These are phyloP conservation scores for Heterococcus sp. DNA, from an alignment of 108 stramenopile genomes.

Conservation along the genomic window DNA sequence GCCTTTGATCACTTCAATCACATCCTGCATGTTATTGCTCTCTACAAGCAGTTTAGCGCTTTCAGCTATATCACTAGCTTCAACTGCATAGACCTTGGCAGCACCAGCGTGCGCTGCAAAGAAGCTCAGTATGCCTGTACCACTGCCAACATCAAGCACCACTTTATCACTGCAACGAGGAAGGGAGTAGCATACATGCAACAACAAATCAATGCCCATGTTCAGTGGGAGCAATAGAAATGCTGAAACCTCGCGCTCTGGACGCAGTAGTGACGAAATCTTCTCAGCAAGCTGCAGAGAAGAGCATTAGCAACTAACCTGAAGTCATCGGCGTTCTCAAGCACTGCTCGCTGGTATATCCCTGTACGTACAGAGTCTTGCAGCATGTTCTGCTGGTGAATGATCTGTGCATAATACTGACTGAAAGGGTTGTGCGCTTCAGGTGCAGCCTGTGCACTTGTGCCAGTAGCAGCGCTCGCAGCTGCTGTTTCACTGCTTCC, in stretches of 20 bases:
- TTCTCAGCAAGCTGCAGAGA: not conserved
- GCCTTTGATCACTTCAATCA: slow-evolving; percentile 51
- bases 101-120: slow-evolving; percentile 67
- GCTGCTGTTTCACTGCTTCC: not conserved
- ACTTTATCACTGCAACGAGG: slow-evolving; percentile 46
- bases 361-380: slow-evolving; percentile 62
- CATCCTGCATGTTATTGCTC: slow-evolving; percentile 19
- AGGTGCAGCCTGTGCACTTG: not conserved
- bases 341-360: slow-evolving; percentile 61
- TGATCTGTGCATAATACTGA: slow-evolving; percentile 40
- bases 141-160: slow-evolving; percentile 68
- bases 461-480: not conserved
- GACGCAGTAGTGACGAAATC: not conserved
- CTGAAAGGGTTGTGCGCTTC: slow-evolving; percentile 28
- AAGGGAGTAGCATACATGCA: not conserved
- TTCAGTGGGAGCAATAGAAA: not conserved
- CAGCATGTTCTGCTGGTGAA: slow-evolving; percentile 23
- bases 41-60: slow-evolving; percentile 51
- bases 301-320: not conserved
- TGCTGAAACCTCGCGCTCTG: not conserved
- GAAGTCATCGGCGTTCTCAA: slow-evolving; percentile 57
- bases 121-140: slow-evolving; percentile 64
- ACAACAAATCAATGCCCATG: no score
- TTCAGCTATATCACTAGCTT: slow-evolving; percentile 61
- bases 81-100: slow-evolving; percentile 61